Evolutionary conservation across 345 rosid species (phyloP).

Genomic region (Gossypium thurberi): DNA sequence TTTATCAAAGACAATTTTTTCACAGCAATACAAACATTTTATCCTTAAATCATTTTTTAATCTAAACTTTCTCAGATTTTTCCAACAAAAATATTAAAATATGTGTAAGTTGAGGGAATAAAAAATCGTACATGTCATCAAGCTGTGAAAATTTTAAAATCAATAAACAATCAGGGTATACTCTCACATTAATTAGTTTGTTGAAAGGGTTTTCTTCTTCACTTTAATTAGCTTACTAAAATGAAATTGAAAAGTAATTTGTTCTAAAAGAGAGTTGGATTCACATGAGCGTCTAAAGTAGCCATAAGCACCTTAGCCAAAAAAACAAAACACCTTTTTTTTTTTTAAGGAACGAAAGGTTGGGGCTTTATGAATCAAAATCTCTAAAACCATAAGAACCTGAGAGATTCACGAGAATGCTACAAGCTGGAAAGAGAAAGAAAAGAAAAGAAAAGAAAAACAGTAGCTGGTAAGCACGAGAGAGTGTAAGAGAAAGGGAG

Average conservation of each 20-base stretch:
- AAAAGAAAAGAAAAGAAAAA: neutral
- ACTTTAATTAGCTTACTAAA: neutral
- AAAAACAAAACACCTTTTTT: neutral
- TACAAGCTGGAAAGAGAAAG: neutral
- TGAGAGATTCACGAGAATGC: neutral
- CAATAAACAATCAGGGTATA: too few relatives aligned
- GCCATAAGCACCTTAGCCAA: constrained; percentile 7
- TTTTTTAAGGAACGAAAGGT: neutral
- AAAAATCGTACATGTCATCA: too few relatives aligned
- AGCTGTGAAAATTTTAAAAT: too few relatives aligned
- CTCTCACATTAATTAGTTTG: neutral
- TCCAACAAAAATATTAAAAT: too few relatives aligned
- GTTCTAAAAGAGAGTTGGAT: neutral
- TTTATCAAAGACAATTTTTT: too few relatives aligned
- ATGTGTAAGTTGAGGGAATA: too few relatives aligned
- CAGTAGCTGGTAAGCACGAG: neutral
- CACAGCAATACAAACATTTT: too few relatives aligned
- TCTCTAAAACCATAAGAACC: neutral
- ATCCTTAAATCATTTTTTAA: too few relatives aligned
- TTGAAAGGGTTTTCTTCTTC: neutral
- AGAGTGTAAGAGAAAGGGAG: neutral
- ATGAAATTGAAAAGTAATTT: neutral
- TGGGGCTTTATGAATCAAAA: neutral
- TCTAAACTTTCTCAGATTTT: too few relatives aligned
- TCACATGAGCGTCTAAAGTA: constrained; percentile 3